phyloP scores from a whole-genome alignment of 2,329 filamentous ascomycete species.

The Epichloe bromicola region DNA sequence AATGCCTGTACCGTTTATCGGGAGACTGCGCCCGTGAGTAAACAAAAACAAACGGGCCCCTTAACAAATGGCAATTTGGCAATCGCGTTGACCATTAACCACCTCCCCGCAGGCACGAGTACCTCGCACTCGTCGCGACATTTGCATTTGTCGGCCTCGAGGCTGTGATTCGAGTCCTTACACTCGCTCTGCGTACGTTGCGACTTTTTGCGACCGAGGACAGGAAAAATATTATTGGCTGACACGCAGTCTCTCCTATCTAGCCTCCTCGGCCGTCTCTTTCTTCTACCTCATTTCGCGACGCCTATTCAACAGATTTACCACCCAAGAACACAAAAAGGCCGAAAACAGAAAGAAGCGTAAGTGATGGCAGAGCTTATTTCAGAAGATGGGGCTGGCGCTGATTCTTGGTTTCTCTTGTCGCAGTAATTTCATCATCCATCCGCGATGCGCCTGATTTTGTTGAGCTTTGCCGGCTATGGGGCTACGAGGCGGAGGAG shows the following conservation, averaged over 20 bases:
- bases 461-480: constrained; percentile 81
- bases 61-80: background rate
- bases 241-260: constrained; percentile 22
- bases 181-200: constrained; percentile 67
- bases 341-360: constrained; percentile 55
- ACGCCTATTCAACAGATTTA: constrained; percentile 67
- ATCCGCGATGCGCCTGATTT: constrained; percentile 86
- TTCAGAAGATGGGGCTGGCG: constrained; percentile 21
- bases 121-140: constrained; percentile 73
- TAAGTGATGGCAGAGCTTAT: constrained; percentile 18
- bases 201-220: constrained; percentile 6
- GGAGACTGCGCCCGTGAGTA: constrained; percentile 38
- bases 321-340: constrained; percentile 54
- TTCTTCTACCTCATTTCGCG: constrained; percentile 76
- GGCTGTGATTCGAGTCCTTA: constrained; percentile 70
- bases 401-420: constrained; percentile 31
- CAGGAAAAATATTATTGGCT: constrained; percentile 3
- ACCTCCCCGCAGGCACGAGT: constrained; percentile 52
- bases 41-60: background rate
- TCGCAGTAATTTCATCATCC: constrained; percentile 51
- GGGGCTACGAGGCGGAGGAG: constrained; percentile 88
- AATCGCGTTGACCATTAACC: constrained; percentile 1
- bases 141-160: constrained; percentile 75
- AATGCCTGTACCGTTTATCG: constrained; percentile 41
- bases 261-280: constrained; percentile 66